Base-by-base conservation (phyloP, 768 basidiomycete species). In the Clavaria fumosa region DNA sequence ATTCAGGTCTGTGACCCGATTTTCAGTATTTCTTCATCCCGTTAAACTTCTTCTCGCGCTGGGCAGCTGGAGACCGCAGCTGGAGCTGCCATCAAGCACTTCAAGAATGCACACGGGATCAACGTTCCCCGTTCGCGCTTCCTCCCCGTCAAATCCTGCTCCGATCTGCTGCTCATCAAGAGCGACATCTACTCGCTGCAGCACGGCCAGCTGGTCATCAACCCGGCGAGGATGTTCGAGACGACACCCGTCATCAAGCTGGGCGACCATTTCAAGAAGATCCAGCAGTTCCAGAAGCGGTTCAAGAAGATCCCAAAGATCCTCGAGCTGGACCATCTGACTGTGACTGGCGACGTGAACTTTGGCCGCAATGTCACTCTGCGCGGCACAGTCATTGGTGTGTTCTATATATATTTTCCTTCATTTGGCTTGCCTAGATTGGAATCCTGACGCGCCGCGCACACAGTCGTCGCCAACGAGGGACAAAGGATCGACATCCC, bases 251-350 rank as follows among this genome's bases (percentile, higher is more conserved):
- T 93, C 34, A 84, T 96, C 69, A 95, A 95, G 65, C 72, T 95
- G 34, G 89, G 90, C 31, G 86, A 90, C 57, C 82, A 84, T 55
- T 95, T 97, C 75, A 95, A 91, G 70, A 91, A 86, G 73, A 81
- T 85, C 42, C 72, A 74, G 48, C 70, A 86, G 54, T 93, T 93
- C 69, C 83, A 90, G 63, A 84, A 85, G 58, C 77, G 89, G 34
- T 93, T 96, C 75, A 84, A 86, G 69, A 83, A 79, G 57, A 90
- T 93, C 49, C 90, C 90, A 21, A 73, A 74, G 51, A 82, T 95
- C 46, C 60, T 85, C 43, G 90, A 95, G 52, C 66, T 93, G 45
- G 91, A 95, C 57, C 90, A 95, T 59, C 67, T 95, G 58, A 95
- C 91, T 7, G 85, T 95, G 27, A 77, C 82, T 28, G 89, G 86